Percentiles rank a stretch among this genome's conserved stretches.
Evolutionary conservation across 768 basidiomycete genomes (phyloP).

Genomic region (Thelephora ganbajun): DNA sequence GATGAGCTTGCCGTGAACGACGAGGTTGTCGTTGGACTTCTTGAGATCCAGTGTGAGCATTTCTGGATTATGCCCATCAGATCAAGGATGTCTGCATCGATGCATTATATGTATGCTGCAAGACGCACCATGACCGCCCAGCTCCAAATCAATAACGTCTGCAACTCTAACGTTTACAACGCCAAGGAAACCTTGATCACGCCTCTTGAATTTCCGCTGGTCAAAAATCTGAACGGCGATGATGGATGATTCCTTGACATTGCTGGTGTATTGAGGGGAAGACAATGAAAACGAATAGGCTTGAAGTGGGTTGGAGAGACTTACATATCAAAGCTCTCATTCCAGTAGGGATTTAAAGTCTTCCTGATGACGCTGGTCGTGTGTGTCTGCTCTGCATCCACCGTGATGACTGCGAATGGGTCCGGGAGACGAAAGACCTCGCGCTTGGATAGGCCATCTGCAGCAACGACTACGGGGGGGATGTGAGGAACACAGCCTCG

Average conservation of each 20-base stretch:
- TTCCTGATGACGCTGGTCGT: conserved; percentile 97
- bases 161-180: conserved; percentile 92
- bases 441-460: conserved; percentile 84
- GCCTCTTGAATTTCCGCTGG: conserved; percentile 97
- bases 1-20: conserved; percentile 96
- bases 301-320: conserved; percentile 12
- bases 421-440: conserved; percentile 95
- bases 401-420: conserved; percentile 96
- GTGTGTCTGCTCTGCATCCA: conserved; percentile 94
- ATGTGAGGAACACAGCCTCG: neutral
- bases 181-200: conserved; percentile 95
- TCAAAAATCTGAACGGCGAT: conserved; percentile 98
- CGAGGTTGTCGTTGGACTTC: conserved; percentile 97
- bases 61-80: conserved; percentile 26
- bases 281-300: neutral
- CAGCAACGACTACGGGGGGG: conserved; percentile 80
- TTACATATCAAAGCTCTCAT: conserved; percentile 95
- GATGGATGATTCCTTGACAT: conserved; percentile 94
- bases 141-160: conserved; percentile 81
- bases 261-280: conserved; percentile 30
- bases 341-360: conserved; percentile 92
- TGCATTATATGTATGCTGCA: conserved; percentile 1
- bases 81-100: neutral
- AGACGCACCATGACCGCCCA: conserved; percentile 80
- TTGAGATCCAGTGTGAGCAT: conserved; percentile 95